Conservation (phyloP, 1,284 basidiomycete species). For the Microbotryum intermedium region DNA sequence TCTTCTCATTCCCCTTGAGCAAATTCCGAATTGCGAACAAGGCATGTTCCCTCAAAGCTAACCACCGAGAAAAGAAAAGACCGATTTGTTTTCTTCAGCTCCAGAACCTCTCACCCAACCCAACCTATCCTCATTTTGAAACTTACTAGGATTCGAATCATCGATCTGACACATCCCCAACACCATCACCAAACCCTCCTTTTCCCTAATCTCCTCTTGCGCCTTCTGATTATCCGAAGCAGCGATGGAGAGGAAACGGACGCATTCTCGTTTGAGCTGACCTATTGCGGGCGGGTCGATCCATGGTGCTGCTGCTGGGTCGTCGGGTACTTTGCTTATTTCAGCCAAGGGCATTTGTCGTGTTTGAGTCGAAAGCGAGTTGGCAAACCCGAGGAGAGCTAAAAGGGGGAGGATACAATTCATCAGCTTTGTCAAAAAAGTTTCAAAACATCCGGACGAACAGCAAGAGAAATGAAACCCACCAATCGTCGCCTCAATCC, state of each 20-base stretch:
- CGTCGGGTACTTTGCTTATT: not conserved
- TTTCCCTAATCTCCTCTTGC: conserved; percentile 62
- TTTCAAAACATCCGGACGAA: too few relatives aligned
- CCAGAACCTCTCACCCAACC: too few relatives aligned
- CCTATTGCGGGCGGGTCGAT: conserved; percentile 55
- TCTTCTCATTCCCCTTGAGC: conserved; percentile 62
- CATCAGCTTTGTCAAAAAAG: not conserved
- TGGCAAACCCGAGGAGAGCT: conserved; percentile 13
- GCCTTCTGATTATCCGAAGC: conserved; percentile 53
- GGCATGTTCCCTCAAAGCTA: conserved; percentile 82
- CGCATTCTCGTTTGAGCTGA: conserved; percentile 72
- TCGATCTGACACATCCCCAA: conserved; percentile 81
- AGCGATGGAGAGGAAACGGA: conserved; percentile 66
- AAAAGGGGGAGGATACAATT: not conserved
- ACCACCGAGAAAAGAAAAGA: not conserved
- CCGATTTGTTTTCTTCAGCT: not conserved
- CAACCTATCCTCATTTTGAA: not conserved
- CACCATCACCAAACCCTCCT: conserved; percentile 65
- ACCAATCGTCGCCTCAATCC: conserved; percentile 8
- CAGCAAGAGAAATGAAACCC: not conserved
- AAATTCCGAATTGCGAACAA: conserved; percentile 72
- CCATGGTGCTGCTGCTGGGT: not conserved
- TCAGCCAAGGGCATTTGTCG: not conserved
- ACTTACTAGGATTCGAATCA: conserved; percentile 78
- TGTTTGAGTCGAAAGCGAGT: not conserved